Base-by-base conservation (phyloP, 306 rosid genomes). In the Echinosophora koreensis region DNA sequence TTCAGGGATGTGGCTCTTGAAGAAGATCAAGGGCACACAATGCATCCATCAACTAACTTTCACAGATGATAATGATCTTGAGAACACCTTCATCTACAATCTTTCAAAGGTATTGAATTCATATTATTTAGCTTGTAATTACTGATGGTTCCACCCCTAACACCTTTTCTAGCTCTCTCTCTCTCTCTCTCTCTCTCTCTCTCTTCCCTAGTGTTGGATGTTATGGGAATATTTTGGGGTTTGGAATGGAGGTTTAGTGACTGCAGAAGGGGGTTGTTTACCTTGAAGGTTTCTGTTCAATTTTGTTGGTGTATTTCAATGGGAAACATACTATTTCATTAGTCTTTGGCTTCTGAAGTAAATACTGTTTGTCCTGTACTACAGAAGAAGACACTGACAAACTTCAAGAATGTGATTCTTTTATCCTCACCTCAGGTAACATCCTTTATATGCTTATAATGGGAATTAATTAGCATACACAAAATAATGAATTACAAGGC, bases 31-130 rank as follows among this genome's bases (percentile, higher is more conserved):
- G 87, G 87, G 89, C 72, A 84, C 88, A 2, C 96, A 84, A 72
- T 93, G 97, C 85, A 87, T 93, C 87, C 98, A 93, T 84, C 98
- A 93, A 77, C 91, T 93, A 52, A 93, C 98, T 62, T 91, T 93
- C 74, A 89, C 98, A 0, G 98, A 93, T 83, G 92, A 91, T 73
- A 91, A 84, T 28, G 97, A 91, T 84, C 88, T 93, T 49, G 93
- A 83, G 81, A 91, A 88, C 73, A 91, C 98, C 34, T 93, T 93
- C 87, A 89, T 93, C 82, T 93, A 84, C 90, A 85, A 86, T 80
- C 95, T 93, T 72, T 93, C 92, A 49, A 93, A 91, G 98, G 98
- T 93, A 87, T 60, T 41, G 65, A 78, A 67, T 69, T 56, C 74
- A 76, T 62, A 16, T 38, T 66, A 30, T 12, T 67, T 38, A 56